Evolutionary conservation across 2,329 filamentous ascomycete species (phyloP), one percentile per base, ranked within the genome.

Genomic region (Colletotrichum liriopes): DNA sequence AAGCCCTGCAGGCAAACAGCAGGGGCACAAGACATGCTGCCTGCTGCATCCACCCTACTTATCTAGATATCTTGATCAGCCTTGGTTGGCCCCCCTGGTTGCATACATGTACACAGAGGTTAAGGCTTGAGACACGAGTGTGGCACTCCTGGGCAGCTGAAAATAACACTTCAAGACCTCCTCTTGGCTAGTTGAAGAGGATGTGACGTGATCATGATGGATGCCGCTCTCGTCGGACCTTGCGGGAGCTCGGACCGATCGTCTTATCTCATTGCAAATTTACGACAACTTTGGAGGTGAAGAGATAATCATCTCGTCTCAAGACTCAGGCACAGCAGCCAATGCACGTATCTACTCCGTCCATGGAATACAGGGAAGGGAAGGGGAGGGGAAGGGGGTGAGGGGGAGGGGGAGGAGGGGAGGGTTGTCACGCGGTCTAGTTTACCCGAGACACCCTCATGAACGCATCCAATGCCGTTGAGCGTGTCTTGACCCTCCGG

Each of bases 361-460:
- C 20, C 35, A 66, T 39, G 62, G 37, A 55, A 51, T 7, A 5
- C 65, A 43, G 63, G 47, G 63, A 20, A 49, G 41, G n/a, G 47
- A 41, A n/a, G 49, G 14, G 37, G 37, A 11, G 9, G 23, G 9
- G 47, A 41, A n/a, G 49, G 14, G 37, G 37, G 5, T 9, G 23
- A 4, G 11, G 16, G 26, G 16, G 23, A 41, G 47, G 23, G 47
- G 26, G 2, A 12, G 18, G 12, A 8, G 12, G 29, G 6, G 35
- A 39, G n/a, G 49, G 49, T 7, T 47, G 51, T 56, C 58, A 71
- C 41, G 51, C 64, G 68, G 68, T 71, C 68, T 71, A 49, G 66
- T 55, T n/a, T 67, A 65, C n/a, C 67, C 54, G 61, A 70, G 67
- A 70, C 54, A 66, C 43, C 54, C 47, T 20, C 29, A 43, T 32